Conservation (phyloP, 306 rosid species). For the apple (Malus domestica) region ASM211411v1 NC_041803.1:1556501-1557000, state of each 20-base stretch:
- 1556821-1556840: neutral
- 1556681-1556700: neutral
- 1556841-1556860: neutral
- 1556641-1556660: neutral
- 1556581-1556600: slow-evolving; percentile 1
- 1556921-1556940: neutral
- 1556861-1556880: neutral
- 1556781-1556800: neutral
- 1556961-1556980: slow-evolving; percentile 38
- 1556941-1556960: neutral
- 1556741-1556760: neutral
- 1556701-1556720: neutral
- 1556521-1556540: slow-evolving; percentile 82
- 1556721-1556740: neutral
- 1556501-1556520: slow-evolving; percentile 92
- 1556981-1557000: slow-evolving; percentile 74
- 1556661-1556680: neutral
- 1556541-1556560: slow-evolving; percentile 93
- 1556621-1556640: neutral
- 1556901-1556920: neutral
- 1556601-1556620: neutral
- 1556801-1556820: neutral
- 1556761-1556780: neutral
- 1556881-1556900: neutral
- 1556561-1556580: slow-evolving; percentile 45